phyloP scores from a whole-genome alignment of 2,329 filamentous ascomycete species.

The Alternaria alternata region DNA sequence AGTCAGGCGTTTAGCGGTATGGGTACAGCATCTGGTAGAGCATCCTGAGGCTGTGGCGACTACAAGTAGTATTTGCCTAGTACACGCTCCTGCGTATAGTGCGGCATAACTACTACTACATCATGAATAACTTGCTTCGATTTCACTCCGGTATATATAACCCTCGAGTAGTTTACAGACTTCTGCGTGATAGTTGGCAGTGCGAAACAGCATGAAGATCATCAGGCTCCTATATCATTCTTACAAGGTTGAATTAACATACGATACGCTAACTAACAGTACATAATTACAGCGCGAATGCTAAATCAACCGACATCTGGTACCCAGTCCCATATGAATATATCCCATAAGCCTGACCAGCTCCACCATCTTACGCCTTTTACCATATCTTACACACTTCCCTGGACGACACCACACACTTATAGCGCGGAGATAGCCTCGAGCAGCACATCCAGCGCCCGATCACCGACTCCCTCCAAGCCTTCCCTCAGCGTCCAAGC shows the following conservation, averaged over 20 bases:
- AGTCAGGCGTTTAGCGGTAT: neutral
- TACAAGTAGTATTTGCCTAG: neutral
- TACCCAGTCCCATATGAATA: constrained; percentile 5
- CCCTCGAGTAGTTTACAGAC: neutral
- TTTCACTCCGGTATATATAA: neutral
- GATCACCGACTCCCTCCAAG: constrained; percentile 55
- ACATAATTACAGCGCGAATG: constrained; percentile 4
- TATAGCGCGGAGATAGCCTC: constrained; percentile 65
- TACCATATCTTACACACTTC: neutral
- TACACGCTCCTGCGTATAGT: neutral
- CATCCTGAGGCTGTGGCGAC: neutral
- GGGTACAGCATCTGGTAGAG: neutral
- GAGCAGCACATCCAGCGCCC: constrained; percentile 64
- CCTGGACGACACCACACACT: neutral
- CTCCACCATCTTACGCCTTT: neutral
- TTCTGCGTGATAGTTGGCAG: neutral
- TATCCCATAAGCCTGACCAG: neutral
- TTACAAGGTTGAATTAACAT: neutral
- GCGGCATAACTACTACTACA: neutral
- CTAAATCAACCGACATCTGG: neutral
- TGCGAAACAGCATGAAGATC: neutral
- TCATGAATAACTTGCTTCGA: neutral
- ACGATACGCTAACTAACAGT: constrained; percentile 6
- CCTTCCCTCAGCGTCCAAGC: constrained; percentile 74
- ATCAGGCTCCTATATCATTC: neutral